Conservation (phyloP, 2,329 filamentous ascomycete genomes). For the Phialophora macrospora region DNA sequence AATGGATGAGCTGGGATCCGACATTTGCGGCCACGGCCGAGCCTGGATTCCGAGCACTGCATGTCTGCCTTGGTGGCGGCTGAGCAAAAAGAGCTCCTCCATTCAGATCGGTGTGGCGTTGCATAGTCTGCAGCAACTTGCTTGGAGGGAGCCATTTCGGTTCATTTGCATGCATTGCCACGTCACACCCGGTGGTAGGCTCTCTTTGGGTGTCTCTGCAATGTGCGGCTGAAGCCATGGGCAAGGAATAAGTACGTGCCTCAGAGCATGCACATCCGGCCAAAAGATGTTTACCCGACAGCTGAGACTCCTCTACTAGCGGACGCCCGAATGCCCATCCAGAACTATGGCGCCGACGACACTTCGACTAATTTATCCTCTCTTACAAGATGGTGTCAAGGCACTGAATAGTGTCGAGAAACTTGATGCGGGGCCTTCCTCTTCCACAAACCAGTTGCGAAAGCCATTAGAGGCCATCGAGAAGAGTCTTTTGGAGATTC, state of each 20-base stretch:
- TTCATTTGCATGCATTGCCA: slow-evolving; percentile 3
- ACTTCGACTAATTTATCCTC: background rate
- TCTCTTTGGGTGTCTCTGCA: background rate
- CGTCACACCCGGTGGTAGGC: slow-evolving; percentile 1
- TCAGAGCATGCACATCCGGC: background rate
- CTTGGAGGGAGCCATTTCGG: slow-evolving; percentile 5
- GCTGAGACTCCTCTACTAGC: background rate
- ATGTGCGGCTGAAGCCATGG: background rate
- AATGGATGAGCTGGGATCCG: slow-evolving; percentile 1
- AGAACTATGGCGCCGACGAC: slow-evolving; percentile 1
- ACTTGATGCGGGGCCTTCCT: background rate
- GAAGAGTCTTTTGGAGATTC: background rate
- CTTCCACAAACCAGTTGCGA: background rate
- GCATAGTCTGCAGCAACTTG: slow-evolving; percentile 1
- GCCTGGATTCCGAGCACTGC: background rate
- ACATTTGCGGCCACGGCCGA: background rate
- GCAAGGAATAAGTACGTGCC: background rate
- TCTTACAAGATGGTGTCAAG: slow-evolving; percentile 5
- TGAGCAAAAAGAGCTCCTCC: background rate
- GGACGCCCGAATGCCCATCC: background rate
- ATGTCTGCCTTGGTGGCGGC: background rate
- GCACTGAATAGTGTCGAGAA: background rate
- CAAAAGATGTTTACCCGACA: background rate
- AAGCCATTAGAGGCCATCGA: background rate
- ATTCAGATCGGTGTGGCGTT: slow-evolving; percentile 3